Evolutionary conservation across 2,329 filamentous ascomycete species (phyloP), one percentile per base, ranked within the genome.

Genomic region (Akanthomyces muscarius): DNA sequence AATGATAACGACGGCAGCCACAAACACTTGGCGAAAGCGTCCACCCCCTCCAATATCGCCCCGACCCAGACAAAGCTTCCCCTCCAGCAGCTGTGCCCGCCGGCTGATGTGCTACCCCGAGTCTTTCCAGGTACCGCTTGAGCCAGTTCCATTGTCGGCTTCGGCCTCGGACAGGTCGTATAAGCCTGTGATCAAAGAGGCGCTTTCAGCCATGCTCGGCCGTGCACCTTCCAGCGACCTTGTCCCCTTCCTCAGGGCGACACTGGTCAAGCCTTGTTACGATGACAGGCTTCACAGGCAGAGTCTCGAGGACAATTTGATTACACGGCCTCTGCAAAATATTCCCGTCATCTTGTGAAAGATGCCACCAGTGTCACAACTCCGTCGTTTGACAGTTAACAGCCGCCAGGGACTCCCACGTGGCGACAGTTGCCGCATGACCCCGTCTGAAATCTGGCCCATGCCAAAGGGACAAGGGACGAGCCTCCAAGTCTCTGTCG

Each of bases 331-430:
- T 44, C 42, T 54, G 7, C 14, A 16, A 42, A 41, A 21, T 21
- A n/a, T 30, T 53, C 51, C 56, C 59, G 59, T 23, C 16, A 55
- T 62, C 60, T 54, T 62, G 60, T 62, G 52, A 50, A 42, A 62
- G 50, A 55, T 62, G 23, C 30, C 52, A 62, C 60, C 25, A 50
- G 60, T 50, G 50, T 38, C 48, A 62, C 60, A 16, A 21, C 25
- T 42, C 30, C 18, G 4, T 44, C 18, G 23, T 54, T 42, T 55
- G 60, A 62, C 60, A 62, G 10, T 36, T 44, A 50, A 50, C 52
- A 42, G 51, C 36, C 52, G 21, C 52, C 23, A 50, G n/a, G 4
- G 10, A 41, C 42, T 55, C 42, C 23, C 25, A 23, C 21, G 33
- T 21, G 51, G 21, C 18, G 30, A 62, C 6, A 28, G 3, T 30